Base-by-base conservation (phyloP, 306 rosid species). In the Prunus kanzakura region DNA sequence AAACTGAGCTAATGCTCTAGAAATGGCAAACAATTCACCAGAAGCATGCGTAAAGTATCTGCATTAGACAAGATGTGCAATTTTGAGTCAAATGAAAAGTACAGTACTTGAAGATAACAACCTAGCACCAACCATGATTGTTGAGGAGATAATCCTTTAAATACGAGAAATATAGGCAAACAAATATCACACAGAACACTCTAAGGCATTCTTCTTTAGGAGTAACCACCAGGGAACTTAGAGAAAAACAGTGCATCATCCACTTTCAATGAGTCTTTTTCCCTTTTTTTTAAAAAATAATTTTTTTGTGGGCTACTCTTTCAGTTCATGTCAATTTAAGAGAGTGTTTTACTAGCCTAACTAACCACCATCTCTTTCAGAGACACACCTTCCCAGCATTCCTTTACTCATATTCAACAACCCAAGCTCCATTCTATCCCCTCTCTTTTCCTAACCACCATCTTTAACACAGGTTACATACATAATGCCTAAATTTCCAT, bases 11-110 rank as follows among this genome's bases (percentile, higher is more conserved):
- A 90, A 67, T 66, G 93, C 84, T 80, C 84, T 88, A 55, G 96
- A 90, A 79, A 90, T 87, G 62, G 43, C 91, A 76, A 73, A 88
- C 67, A 85, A 67, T 62, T 88, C 86, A 54, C 86, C 85, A 10
- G 91, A 91, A 75, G 93, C 93, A 77, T 87, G 90, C 75, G 69
- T 87, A 75, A 88, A 88, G 86, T 90, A 90, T 79, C 96, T 90
- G 79, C 55, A 74, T 55, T 79, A 82, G 66, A 70, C 55, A 79
- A 69, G 64, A 75, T 78, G 60, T 66, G 22, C 35, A 19, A 64
- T 63, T 66, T 12, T 73, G 15, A 63, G 64, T 64, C 75, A 66
- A 58, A 25, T 58, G 43, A 15, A 73, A 58, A 30, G 4, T 60
- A 23, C 4, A 63, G 45, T 63, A 25, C 45, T 63, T 30, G 14